These are phyloP conservation scores for Fonsecaea nubica DNA, from an alignment of 2,329 filamentous ascomycete species.

Conservation along the genomic window DNA sequence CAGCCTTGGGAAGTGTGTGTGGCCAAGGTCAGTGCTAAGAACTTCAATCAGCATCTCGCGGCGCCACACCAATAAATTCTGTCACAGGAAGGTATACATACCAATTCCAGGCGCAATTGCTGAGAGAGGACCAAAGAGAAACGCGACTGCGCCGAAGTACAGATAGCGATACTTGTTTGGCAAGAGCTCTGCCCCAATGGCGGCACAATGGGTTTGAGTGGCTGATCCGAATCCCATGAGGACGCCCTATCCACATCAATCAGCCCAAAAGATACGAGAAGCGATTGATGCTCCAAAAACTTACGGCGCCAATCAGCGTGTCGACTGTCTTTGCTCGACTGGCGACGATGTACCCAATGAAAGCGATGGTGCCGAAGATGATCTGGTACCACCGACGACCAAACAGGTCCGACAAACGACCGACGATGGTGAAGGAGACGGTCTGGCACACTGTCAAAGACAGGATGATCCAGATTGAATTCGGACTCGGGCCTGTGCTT, in stretches of 20 bases:
- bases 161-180: slow-evolving; percentile 18
- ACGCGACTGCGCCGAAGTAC: slow-evolving; percentile 14
- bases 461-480: slow-evolving; percentile 15
- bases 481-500: slow-evolving; percentile 4
- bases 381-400: slow-evolving; percentile 8
- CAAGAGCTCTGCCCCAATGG: slow-evolving; percentile 13
- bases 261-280: slow-evolving; percentile 8
- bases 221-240: slow-evolving; percentile 16
- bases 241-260: slow-evolving; percentile 5
- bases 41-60: slow-evolving; percentile 6
- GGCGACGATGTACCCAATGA: slow-evolving; percentile 5
- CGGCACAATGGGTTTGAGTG: slow-evolving; percentile 14
- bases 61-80: slow-evolving; percentile 10
- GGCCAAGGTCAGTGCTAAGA: slow-evolving; percentile 12
- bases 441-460: slow-evolving; percentile 15
- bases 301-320: slow-evolving; percentile 14
- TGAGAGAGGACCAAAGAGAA: slow-evolving; percentile 6
- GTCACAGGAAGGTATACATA: slow-evolving; percentile 8
- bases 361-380: slow-evolving; percentile 8
- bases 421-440: slow-evolving; percentile 11
- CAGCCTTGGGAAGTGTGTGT: slow-evolving; percentile 16
- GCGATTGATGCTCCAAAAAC: slow-evolving; percentile 9
- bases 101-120: slow-evolving; percentile 11
- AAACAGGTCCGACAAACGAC: slow-evolving; percentile 15
- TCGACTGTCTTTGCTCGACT: slow-evolving; percentile 16